Base-by-base conservation (phyloP, 352 stramenopile species). In the Globisporangium radiosum region DNA sequence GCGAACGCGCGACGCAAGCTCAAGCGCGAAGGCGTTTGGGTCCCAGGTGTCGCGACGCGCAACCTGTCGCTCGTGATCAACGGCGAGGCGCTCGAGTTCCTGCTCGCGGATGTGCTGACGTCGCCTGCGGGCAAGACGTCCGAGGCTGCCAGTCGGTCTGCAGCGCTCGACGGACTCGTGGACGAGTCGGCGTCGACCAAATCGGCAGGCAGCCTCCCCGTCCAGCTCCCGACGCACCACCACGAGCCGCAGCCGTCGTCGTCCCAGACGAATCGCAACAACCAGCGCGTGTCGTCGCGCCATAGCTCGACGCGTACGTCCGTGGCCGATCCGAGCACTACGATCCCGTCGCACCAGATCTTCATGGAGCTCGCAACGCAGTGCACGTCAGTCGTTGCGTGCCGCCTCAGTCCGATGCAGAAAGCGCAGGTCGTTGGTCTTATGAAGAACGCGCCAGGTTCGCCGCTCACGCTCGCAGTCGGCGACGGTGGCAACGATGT, bases 401-500 rank as follows among this genome's bases (percentile, higher is more conserved):
- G 86, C 55, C 79, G 91, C 0, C 60, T 97, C 3, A 95, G 85
- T 49, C 91, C 91, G 1, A 94, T 95, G 78, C 91, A 97, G 61
- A 97, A 97, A 66, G 89, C 89, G 14, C 82, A 95, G 65, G 74
- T 97, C 1, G 96, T 99, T 5, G 86, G 94, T 50, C 78, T 99
- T 17, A 97, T 99, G 62, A 94, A 94, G 43, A 70, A 69, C 0
- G 78, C 81, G 4, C 75, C 80, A 5, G 78, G 74, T 1, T 68
- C 80, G 15, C 94, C 83, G 0, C 48, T 95, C 11, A 98, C 95
- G 0, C 75, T 99, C 5, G 96, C 97, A 5, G 97, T 99, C 54
- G 97, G 97, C 17, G 97, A 99, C 72, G 97, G 97, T 48, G 97
- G 97, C 1, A 99, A 99, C 65, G 97, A 99, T 67, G 97, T 99